Evolutionary conservation across 306 rosid genomes (phyloP).

Genomic region (Gleditsia sinensis): DNA sequence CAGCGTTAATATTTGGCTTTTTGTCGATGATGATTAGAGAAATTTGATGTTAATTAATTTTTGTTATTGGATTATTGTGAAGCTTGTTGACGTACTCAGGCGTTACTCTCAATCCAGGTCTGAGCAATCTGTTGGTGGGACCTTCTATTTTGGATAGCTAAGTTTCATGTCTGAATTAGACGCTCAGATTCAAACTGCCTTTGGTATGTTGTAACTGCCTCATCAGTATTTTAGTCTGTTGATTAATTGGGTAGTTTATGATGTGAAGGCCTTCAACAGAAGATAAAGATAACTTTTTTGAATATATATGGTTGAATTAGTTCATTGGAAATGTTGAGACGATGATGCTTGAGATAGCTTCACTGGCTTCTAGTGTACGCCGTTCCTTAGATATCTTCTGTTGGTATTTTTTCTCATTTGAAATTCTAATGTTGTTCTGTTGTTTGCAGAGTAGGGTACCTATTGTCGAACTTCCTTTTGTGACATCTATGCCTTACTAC

Average conservation of each 20-base stretch:
- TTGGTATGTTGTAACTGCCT: constrained; percentile 40
- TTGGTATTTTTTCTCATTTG: constrained; percentile 1
- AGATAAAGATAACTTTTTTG: background rate
- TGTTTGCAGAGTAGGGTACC: background rate
- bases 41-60: background rate
- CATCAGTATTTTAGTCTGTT: background rate
- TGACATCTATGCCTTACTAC: background rate
- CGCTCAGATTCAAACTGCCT: constrained; percentile 57
- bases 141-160: constrained; percentile 30
- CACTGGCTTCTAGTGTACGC: background rate
- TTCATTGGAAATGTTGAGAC: background rate
- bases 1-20: background rate
- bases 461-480: background rate
- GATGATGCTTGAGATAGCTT: background rate
- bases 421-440: background rate
- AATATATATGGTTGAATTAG: background rate
- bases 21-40: background rate
- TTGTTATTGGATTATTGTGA: background rate
- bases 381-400: background rate
- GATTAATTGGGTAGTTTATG: background rate
- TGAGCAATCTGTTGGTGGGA: constrained; percentile 40
- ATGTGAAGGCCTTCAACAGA: background rate
- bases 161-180: constrained; percentile 70
- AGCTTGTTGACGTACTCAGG: background rate
- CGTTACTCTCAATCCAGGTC: constrained; percentile 27